phyloP scores from a whole-genome alignment of 495 filamentous ascomycete species.

The Chaetomium fimeti region DNA sequence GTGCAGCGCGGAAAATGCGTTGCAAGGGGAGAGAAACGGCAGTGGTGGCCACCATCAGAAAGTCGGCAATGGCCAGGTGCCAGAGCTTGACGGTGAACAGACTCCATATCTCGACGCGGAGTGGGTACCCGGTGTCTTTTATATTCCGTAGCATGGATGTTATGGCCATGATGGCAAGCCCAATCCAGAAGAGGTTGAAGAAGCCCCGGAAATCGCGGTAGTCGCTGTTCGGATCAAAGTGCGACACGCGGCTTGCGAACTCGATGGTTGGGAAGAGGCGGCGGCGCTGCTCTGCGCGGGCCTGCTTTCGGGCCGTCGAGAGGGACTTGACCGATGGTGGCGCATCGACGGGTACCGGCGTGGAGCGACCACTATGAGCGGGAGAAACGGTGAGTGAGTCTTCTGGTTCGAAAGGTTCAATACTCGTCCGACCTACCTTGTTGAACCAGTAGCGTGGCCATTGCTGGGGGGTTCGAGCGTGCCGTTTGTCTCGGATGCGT shows the following conservation, averaged over 20 bases:
- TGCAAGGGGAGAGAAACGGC: constrained; percentile 73
- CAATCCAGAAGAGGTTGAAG: constrained; percentile 97
- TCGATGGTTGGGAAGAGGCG: constrained; percentile 95
- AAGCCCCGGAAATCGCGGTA: constrained; percentile 95
- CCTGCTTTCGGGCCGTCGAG: constrained; percentile 78
- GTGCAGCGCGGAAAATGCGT: constrained; percentile 55
- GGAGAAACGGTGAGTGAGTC: neutral
- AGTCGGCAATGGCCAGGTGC: constrained; percentile 80
- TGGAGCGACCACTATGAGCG: constrained; percentile 71
- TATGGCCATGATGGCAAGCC: constrained; percentile 91
- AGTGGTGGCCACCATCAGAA: constrained; percentile 77
- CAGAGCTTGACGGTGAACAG: constrained; percentile 83
- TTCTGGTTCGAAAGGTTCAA: neutral
- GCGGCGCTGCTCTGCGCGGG: constrained; percentile 74
- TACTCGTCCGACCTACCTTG: constrained; percentile 36
- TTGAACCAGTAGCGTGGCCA: constrained; percentile 37
- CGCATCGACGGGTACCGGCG: constrained; percentile 84
- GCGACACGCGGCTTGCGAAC: constrained; percentile 87
- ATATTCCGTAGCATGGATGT: constrained; percentile 88
- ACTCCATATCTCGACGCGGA: constrained; percentile 80
- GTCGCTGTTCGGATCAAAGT: constrained; percentile 90
- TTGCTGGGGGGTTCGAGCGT: constrained; percentile 33
- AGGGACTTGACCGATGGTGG: constrained; percentile 85
- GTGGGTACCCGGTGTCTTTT: constrained; percentile 86
- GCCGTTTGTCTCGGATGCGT: constrained; percentile 38